Evolutionary conservation across 139 green algal species (phyloP), one percentile per base, ranked within the genome.

Genomic region (Chlamydomonas schloesseri): DNA sequence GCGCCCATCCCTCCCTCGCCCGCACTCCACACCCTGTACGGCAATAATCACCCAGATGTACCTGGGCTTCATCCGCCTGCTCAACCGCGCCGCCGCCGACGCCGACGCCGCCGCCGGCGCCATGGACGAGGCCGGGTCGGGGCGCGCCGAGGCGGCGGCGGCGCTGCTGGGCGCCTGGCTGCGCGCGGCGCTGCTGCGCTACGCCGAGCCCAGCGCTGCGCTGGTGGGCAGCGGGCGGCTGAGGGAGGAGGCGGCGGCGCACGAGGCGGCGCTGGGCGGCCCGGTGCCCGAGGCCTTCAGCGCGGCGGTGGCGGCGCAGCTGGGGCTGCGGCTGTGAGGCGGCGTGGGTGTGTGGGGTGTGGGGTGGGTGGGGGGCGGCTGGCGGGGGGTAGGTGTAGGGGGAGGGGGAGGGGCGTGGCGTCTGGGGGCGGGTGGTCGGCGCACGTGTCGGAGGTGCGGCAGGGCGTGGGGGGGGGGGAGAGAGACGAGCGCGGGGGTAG

Each of bases 1-100:
- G n/a, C n/a, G n/a, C n/a, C n/a, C 42, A 50, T 50, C 8, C 8
- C 42, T 50, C 42, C 42, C 5, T 13, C 42, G n/a, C n/a, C n/a
- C n/a, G n/a, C 42, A 50, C 8, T 5, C 8, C 42, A 50, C 42
- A 50, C 42, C 42, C 42, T 8, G 42, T 50, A 5, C 6, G 6
- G 42, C 42, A 5, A 50, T 8, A 50, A 50, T 47, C 13, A 20
- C 31, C 24, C 79, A 85, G 79, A 53, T 69, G 24, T 85, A 77
- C 64, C 47, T 85, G 46, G 79, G 79, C 79, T 69, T 85, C 46
- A 50, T 69, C 13, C 79, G 79, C n/a, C 79, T 85, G 65, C 65
- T 85, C 14, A 85, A 85, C 68, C 79, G 67, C 47, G 65, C 79
- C 47, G 50, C 68, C 10, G 79, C 79, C 65, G 36, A 77, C 28